A percentile compares a stretch with the other conserved stretches of the same genome.
phyloP scores from a whole-genome alignment of 1,284 basidiomycete species.

The Ceratobasidium sp. region DNA sequence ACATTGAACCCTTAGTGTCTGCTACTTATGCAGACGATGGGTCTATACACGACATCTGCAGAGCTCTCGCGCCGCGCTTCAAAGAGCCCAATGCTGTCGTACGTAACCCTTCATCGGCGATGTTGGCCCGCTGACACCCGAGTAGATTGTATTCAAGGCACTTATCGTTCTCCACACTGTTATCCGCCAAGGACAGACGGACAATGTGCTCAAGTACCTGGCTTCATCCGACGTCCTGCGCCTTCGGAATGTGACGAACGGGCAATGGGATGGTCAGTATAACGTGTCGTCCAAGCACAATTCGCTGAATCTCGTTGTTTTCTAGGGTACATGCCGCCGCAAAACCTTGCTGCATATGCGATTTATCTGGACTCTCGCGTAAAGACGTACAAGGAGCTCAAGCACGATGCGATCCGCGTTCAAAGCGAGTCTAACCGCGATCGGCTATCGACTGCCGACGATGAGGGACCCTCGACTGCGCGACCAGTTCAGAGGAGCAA shows the following conservation, averaged over 20 bases:
- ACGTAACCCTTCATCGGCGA: slow-evolving; percentile 48
- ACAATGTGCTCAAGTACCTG: slow-evolving; percentile 86
- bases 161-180: slow-evolving; percentile 94
- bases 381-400: slow-evolving; percentile 86
- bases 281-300: background rate
- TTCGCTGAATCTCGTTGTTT: slow-evolving; percentile 11
- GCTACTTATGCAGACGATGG: slow-evolving; percentile 94
- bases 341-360: slow-evolving; percentile 88
- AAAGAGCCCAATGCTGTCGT: slow-evolving; percentile 91
- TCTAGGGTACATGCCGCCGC: slow-evolving; percentile 81
- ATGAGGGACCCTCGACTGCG: slow-evolving; percentile 54
- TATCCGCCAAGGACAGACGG: slow-evolving; percentile 92
- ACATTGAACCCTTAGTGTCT: slow-evolving; percentile 90
- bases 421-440: slow-evolving; percentile 90
- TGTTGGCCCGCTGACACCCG: background rate
- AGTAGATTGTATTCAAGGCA: slow-evolving; percentile 93
- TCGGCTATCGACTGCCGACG: slow-evolving; percentile 58
- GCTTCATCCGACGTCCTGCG: slow-evolving; percentile 79
- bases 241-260: slow-evolving; percentile 75
- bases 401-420: slow-evolving; percentile 91
- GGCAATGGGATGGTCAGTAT: slow-evolving; percentile 79
- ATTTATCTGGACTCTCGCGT: slow-evolving; percentile 90
- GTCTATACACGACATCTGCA: slow-evolving; percentile 89
- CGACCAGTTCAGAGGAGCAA: slow-evolving; percentile 61
- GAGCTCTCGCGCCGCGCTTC: slow-evolving; percentile 81